These are phyloP conservation scores for Trypanosoma platydactyli DNA, from an alignment of 208 protist genomes.

Conservation along the genomic window DNA sequence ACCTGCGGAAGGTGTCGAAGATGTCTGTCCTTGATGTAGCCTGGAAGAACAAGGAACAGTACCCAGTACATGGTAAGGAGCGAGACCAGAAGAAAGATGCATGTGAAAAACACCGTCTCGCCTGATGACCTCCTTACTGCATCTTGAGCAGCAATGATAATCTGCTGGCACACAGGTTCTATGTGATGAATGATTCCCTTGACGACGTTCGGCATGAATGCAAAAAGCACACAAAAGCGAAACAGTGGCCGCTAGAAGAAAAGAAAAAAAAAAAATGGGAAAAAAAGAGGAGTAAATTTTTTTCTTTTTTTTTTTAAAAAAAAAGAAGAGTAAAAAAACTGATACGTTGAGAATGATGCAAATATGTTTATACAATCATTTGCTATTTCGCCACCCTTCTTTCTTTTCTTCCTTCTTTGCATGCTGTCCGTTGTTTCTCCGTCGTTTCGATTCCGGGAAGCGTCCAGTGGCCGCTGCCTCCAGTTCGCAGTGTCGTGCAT, in stretches of 20 bases:
- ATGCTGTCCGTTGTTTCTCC: too few relatives aligned
- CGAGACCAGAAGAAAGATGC: constrained; percentile 24
- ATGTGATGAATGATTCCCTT: neutral
- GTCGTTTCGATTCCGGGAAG: too few relatives aligned
- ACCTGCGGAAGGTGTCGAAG: constrained; percentile 66
- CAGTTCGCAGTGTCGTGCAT: too few relatives aligned
- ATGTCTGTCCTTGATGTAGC: constrained; percentile 63
- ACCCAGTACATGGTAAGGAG: constrained; percentile 46
- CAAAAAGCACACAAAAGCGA: neutral
- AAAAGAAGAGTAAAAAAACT: too few relatives aligned
- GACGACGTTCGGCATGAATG: neutral
- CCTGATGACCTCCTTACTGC: neutral
- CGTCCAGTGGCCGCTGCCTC: too few relatives aligned
- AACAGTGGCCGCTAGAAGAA: neutral
- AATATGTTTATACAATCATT: too few relatives aligned
- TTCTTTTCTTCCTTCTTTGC: too few relatives aligned
- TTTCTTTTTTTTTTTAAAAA: too few relatives aligned
- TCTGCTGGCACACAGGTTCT: neutral
- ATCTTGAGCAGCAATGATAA: neutral
- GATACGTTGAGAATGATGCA: too few relatives aligned
- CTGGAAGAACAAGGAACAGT: constrained; percentile 49
- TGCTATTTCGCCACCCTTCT: too few relatives aligned
- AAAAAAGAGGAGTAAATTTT: too few relatives aligned
- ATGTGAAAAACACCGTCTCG: constrained; percentile 11
- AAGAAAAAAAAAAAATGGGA: neutral